Base-by-base conservation (phyloP, 768 basidiomycete genomes). In the Boletus tomentosulus region DNA sequence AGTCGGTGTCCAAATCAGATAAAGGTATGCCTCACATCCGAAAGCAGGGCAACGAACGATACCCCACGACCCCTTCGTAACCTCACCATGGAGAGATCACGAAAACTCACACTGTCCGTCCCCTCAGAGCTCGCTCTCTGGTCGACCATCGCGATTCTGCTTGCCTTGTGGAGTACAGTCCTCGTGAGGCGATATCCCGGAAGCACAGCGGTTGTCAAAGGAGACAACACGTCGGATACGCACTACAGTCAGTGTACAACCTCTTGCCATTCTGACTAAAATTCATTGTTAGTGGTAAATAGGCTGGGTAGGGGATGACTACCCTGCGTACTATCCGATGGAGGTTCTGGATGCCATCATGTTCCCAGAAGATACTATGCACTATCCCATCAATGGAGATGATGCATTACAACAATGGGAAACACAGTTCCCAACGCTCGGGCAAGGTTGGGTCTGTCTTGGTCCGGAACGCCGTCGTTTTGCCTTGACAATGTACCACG, bases 401-500 rank as follows among this genome's bases (percentile, higher is more conserved):
- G 66, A 66, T 39, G 63, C 57, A 38, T 5, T 42, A 24, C 39
- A 50, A 22, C 57, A 66, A 25, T 66, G 65, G 65, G 37, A 57
- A 22, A 55, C 65, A 30, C 65, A 67, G 30, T 53, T 65, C n/a
- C 65, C 65, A 12, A 59, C 47, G 0, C 7, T 35, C 15, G 58
- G 65, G 1, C 19, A 49, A 44, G 65, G 65, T 1, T 65, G 62
- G 62, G 66, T 65, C 13, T 67, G 55, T 46, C 51, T 66, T 25
- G 66, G 63, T 35, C 66, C 65, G 13, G 46, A 68, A 48, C 55
- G 55, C 11, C 74, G 71, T 43, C 58, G 62, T 1, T 72, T 73
- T 56, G 65, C 66, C 9, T 51, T 74, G 45, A 59, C 73, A 5
- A 71, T 75, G 67, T 74, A 69, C 58, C 73, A 74, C 48, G 62